Evolutionary conservation across 1,284 basidiomycete species (phyloP).

Genomic region (Puccinia sorghi): DNA sequence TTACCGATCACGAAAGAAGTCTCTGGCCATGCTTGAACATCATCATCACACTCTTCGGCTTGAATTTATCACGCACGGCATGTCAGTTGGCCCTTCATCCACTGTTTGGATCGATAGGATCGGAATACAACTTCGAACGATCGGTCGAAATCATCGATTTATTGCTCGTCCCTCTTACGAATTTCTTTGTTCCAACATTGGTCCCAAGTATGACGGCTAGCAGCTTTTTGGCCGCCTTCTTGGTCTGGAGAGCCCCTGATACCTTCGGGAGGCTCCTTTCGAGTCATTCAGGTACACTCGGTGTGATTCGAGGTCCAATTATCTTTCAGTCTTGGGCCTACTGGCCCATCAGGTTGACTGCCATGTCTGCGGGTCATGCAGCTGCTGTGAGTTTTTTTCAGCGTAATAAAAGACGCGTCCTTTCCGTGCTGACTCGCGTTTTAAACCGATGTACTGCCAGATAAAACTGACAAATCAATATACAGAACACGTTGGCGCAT

Average conservation of each 20-base stretch:
- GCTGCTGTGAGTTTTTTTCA: slow-evolving; percentile 12
- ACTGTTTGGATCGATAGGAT: slow-evolving; percentile 30
- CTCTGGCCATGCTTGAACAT: not conserved
- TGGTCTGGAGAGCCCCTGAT: slow-evolving; percentile 30
- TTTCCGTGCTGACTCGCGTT: not conserved
- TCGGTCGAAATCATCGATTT: slow-evolving; percentile 15
- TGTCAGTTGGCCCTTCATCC: slow-evolving; percentile 31
- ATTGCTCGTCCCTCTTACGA: slow-evolving; percentile 14
- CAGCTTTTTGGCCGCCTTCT: slow-evolving; percentile 17
- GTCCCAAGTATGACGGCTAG: slow-evolving; percentile 1
- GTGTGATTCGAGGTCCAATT: not conserved
- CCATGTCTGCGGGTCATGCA: slow-evolving; percentile 5
- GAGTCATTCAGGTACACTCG: slow-evolving; percentile 3
- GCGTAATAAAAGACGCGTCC: not conserved
- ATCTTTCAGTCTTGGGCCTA: slow-evolving; percentile 27
- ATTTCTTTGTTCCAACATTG: not conserved
- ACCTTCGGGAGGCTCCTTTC: slow-evolving; percentile 7
- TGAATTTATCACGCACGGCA: not conserved
- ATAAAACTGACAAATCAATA: not conserved
- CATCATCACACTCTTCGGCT: slow-evolving; percentile 14
- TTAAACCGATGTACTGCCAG: not conserved
- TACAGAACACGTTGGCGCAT: not conserved
- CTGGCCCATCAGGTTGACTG: slow-evolving; percentile 37
- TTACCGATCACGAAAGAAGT: not conserved
- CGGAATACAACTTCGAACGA: slow-evolving; percentile 3